phyloP scores from a whole-genome alignment of 106 monocot genomes.

The Gastrodia elata region DNA sequence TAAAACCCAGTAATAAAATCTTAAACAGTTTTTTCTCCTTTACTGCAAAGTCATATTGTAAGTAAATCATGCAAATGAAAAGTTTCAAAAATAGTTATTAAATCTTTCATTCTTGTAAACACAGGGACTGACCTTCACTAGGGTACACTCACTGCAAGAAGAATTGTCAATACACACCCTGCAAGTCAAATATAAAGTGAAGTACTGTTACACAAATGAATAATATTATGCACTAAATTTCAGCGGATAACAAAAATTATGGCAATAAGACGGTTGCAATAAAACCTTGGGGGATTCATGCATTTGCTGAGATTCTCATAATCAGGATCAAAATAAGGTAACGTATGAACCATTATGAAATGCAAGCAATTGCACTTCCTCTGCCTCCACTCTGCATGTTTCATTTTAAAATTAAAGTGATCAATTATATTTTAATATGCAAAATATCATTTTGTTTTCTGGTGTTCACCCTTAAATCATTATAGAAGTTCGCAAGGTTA shows the following conservation, averaged over 20 bases:
- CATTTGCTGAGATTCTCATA: conserved; percentile 76
- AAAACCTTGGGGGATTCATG: conserved; percentile 82
- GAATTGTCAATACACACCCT: conserved; percentile 20
- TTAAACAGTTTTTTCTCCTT: neutral
- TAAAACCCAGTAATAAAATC: too few relatives aligned
- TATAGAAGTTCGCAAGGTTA: too few relatives aligned
- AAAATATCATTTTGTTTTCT: neutral
- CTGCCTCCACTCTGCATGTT: neutral
- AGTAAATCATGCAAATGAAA: neutral
- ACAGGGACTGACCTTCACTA: conserved; percentile 2
- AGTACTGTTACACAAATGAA: neutral
- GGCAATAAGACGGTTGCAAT: neutral
- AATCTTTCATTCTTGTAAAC: neutral
- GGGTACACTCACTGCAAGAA: conserved; percentile 16
- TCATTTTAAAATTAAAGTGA: neutral
- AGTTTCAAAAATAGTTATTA: neutral
- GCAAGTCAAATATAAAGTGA: conserved; percentile 7
- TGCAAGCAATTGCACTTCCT: neutral
- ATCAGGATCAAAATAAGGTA: conserved; percentile 93
- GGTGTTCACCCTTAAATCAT: too few relatives aligned
- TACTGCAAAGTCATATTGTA: neutral
- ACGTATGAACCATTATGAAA: conserved; percentile 18
- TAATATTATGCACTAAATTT: neutral
- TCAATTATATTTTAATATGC: neutral
- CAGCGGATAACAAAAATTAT: neutral